phyloP scores from a whole-genome alignment of 169 alveolate genomes.

The Plasmodium vivax region DNA sequence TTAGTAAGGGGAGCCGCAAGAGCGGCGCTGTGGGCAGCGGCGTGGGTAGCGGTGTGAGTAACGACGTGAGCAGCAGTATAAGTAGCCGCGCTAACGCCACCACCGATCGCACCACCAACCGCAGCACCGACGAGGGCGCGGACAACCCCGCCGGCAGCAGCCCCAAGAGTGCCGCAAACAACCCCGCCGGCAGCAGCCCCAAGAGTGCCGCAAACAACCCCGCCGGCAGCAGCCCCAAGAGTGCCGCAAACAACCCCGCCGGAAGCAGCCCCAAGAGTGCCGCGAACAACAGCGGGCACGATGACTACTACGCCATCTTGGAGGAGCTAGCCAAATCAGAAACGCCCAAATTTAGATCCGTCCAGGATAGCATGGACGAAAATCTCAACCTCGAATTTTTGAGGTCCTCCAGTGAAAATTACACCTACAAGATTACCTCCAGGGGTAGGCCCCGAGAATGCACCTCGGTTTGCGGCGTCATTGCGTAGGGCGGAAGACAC shows the following conservation, averaged over 20 bases:
- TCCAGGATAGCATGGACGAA: conserved; percentile 70
- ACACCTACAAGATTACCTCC: conserved; percentile 64
- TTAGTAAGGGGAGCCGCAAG: background rate
- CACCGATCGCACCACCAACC: background rate
- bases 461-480: background rate
- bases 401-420: conserved; percentile 53
- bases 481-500: background rate
- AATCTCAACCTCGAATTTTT: conserved; percentile 65
- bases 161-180: no score
- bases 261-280: background rate
- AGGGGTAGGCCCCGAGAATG: conserved; percentile 18
- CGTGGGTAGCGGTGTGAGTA: background rate
- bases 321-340: conserved; percentile 50
- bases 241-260: no score
- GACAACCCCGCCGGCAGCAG: background rate
- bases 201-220: no score
- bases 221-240: no score
- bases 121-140: background rate
- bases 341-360: conserved; percentile 41
- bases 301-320: conserved; percentile 43
- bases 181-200: no score
- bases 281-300: background rate
- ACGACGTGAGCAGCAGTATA: background rate
- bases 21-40: background rate
- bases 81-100: background rate